Conservation (phyloP, 768 basidiomycete species). For the Pisolithus albus region DNA sequence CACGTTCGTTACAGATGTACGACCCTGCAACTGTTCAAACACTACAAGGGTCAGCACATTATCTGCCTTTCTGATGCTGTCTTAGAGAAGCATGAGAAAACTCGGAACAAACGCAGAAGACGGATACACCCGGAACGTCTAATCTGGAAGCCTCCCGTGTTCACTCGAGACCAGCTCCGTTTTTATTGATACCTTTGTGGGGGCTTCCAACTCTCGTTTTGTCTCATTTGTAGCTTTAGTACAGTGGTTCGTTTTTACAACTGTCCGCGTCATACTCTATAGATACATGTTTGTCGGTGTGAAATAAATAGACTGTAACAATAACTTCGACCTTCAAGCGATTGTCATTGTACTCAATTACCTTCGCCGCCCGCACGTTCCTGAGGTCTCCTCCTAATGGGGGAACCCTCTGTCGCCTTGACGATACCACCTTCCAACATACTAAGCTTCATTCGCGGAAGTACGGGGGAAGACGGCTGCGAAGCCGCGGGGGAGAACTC, state of each 20-base stretch:
- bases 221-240: slow-evolving; percentile 15
- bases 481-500: slow-evolving; percentile 69
- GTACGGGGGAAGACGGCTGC: slow-evolving; percentile 56
- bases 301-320: slow-evolving; percentile 7
- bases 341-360: background rate
- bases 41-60: slow-evolving; percentile 91
- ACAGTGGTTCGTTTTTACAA: slow-evolving; percentile 10
- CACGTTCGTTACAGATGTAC: slow-evolving; percentile 63
- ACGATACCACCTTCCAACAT: slow-evolving; percentile 9
- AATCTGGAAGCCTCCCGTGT: slow-evolving; percentile 93
- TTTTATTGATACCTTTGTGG: slow-evolving; percentile 37
- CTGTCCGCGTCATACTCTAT: slow-evolving; percentile 4
- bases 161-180: slow-evolving; percentile 82
- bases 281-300: slow-evolving; percentile 1
- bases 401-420: slow-evolving; percentile 4
- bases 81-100: slow-evolving; percentile 85
- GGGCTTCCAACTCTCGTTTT: background rate
- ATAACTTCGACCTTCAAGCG: background rate
- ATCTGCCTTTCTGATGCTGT: slow-evolving; percentile 88
- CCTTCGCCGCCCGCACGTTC: background rate
- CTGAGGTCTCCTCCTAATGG: slow-evolving; percentile 17
- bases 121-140: slow-evolving; percentile 75
- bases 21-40: slow-evolving; percentile 90
- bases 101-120: slow-evolving; percentile 67
- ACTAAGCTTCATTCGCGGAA: slow-evolving; percentile 32